Evolutionary conservation across 2,329 filamentous ascomycete genomes (phyloP), one percentile per base, ranked within the genome.

Genomic region (Aspergillus neotritici): DNA sequence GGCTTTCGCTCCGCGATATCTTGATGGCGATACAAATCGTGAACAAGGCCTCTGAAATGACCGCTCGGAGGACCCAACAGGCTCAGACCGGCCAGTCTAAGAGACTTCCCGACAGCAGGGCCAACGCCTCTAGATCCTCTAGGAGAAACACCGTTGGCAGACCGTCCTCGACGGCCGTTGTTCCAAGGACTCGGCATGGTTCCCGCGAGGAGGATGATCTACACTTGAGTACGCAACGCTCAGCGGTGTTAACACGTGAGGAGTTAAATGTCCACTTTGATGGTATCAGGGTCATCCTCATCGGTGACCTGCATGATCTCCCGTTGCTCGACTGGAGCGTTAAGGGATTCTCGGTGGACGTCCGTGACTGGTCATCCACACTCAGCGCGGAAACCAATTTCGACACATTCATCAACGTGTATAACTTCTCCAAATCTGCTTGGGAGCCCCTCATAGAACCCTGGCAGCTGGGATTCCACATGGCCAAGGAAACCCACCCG

Each of bases 341-440:
- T 56, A 95, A 95, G 68, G 83, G 84, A 41, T 97, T 97, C 60
- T 86, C 81, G 4, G 78, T 91, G 3, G 82, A 85, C 35, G 87
- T 94, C 4, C 82, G 85, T 52, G 88, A 98, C 61, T 99, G 93
- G 93, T 91, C 91, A 1, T 84, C 83, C 4, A 84, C 83, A 15
- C 76, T 98, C 65, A 89, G 83, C 57, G 91, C 87, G 0, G 88
- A 96, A 60, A 86, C 88, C 0, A 85, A 81, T n/a, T 83, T 98
- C 37, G 88, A 96, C 50, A 88, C 91, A 51, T 95, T 95, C 65
- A 80, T 94, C 56, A 98, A 97, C 58, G 84, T 98, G 17, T 98
- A 95, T 74, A 98, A 98, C 67, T 98, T 98, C 68, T 93, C 93
- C 11, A 98, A 98, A 65, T 98, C 93, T 0, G 88, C 89, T 3